Evolutionary conservation across 129 eudicot genomes (phyloP).

Genomic region (Deinandra increscens): DNA sequence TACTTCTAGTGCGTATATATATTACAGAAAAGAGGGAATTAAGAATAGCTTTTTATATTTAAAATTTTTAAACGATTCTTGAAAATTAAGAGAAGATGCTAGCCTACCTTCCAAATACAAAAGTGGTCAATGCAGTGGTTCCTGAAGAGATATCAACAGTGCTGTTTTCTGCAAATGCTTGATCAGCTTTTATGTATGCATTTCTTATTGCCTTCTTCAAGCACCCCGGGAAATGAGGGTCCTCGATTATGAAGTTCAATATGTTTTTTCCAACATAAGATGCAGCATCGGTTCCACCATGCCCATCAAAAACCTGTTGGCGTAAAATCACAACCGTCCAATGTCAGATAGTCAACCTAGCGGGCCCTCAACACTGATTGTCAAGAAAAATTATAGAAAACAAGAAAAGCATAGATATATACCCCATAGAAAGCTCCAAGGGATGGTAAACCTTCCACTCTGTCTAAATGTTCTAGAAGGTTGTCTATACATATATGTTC

Average conservation of each 20-base stretch:
- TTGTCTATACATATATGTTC: slow-evolving; percentile 82
- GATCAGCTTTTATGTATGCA: slow-evolving; percentile 80
- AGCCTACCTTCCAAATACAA: slow-evolving; percentile 74
- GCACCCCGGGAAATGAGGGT: slow-evolving; percentile 64
- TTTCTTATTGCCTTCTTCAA: slow-evolving; percentile 64
- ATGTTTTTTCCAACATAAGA: slow-evolving; percentile 58
- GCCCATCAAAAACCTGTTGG: slow-evolving; percentile 94
- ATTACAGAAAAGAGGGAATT: no score
- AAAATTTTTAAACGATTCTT: background rate
- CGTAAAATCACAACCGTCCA: background rate
- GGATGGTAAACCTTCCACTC: slow-evolving; percentile 51
- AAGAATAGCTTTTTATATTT: no score
- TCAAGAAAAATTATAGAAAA: background rate
- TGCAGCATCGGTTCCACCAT: slow-evolving; percentile 96
- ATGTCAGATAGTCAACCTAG: slow-evolving; percentile 6
- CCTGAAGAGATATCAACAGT: slow-evolving; percentile 88
- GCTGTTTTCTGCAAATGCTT: slow-evolving; percentile 70
- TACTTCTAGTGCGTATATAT: background rate
- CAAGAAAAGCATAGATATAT: background rate
- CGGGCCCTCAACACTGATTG: background rate
- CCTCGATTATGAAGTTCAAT: slow-evolving; percentile 69
- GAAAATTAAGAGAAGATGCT: background rate
- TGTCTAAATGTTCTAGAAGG: slow-evolving; percentile 54
- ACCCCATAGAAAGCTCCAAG: slow-evolving; percentile 96
- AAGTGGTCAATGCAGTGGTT: slow-evolving; percentile 83